Base-by-base conservation (phyloP, 306 rosid genomes). In the Styphnolobium japonicum region DNA sequence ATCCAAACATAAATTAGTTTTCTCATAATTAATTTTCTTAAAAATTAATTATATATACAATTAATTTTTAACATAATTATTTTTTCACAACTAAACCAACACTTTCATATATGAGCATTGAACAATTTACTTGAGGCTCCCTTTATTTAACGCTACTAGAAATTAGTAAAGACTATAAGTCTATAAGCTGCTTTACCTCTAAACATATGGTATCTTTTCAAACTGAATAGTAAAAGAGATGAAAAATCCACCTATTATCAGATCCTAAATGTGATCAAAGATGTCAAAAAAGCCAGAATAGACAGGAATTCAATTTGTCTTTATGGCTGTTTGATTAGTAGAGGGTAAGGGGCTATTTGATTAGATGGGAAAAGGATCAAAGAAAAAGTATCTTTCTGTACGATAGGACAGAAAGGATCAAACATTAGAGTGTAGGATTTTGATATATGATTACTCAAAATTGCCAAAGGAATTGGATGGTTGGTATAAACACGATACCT, bases 311-410 rank as follows among this genome's bases (percentile, higher is more conserved):
- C 7, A 71, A 46, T 45, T 34, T 42, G 53, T 73, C 72, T 69
- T 72, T 23, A 25, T 69, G 84, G 42, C 29, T 23, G 74, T 79
- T 60, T 79, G 76, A 75, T 75, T 58, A 53, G 76, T 19, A 37
- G 5, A 16, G 14, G 45, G 77, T 9, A 66, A 61, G 67, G 29
- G 34, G 74, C 39, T 45, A 37, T 65, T 67, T 71, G 56, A 56
- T 64, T 80, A 9, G 80, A 48, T 80, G 55, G 87, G 70, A 76
- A 65, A 81, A 66, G 29, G 52, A 66, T 52, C 51, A 60, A 48
- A 6, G 57, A 66, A 76, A 70, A 71, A 25, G 69, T 18, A 52
- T 37, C 76, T 84, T 57, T 79, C 12, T 15, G 43, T 34, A 56
- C 67, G 67, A 69, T 81, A 70, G 46, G 78, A 78, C 48, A 25